Base-by-base conservation (phyloP, 129 eudicot genomes). In the Solidago caesia region DNA sequence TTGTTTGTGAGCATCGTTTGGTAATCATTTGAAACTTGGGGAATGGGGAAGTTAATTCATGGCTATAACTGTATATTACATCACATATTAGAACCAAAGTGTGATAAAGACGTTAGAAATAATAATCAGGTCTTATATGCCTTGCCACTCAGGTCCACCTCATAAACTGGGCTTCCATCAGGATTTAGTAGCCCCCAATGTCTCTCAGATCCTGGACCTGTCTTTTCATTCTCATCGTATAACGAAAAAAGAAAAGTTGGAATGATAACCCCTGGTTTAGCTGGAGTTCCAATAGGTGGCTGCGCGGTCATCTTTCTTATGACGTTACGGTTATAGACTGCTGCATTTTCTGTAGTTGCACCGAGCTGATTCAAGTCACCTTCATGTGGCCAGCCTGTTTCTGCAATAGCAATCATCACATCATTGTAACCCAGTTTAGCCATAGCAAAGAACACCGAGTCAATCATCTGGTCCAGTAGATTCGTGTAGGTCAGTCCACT, bases 381-480 rank as follows among this genome's bases (percentile, higher is more conserved):
- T 43, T 39, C 83, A 70, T 85, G 85, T 70, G 97, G 97, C 97
- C 97, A 92, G 0, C 97, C 97, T 0, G 97, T 92, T 71, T 92
- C 97, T 0, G 93, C 75, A 53, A 92, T 79, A 0, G 81, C 93
- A 5, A 89, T 55, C 83, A 29, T 71, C 43, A 87, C 80, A 69
- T 68, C 60, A 8, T 80, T 44, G 72, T 77, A 84, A 1, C 97
- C 96, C 65, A 82, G 13, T 52, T 75, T 92, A 44, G 78, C 70
- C 93, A 89, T 89, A 8, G 97, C 97, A 53, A 87, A 92, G 14
- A 75, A 57, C n/a, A 87, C 87, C 5, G 97, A 87, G 63, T 92
- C 97, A 2, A 92, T 83, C 97, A 92, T 92, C 45, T 92, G 96
- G 47, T 92, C 97, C 11, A 92, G 79, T 57, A 89, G 83, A 71